Evolutionary conservation across 306 rosid species (phyloP).

Genomic region (Prosopis cineraria): DNA sequence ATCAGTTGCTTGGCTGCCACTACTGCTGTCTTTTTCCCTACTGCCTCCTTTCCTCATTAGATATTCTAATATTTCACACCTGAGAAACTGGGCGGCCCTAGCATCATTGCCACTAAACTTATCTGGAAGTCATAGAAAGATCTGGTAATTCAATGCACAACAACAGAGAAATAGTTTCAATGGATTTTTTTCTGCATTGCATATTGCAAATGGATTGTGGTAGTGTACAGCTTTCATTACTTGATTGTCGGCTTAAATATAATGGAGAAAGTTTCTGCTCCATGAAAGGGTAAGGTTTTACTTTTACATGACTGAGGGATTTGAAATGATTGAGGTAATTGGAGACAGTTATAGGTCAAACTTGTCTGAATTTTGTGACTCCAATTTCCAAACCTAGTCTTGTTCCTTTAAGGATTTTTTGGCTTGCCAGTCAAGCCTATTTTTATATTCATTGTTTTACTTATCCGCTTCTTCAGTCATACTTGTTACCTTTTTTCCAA

Average conservation of each 20-base stretch:
- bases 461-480: neutral
- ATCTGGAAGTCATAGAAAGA: neutral
- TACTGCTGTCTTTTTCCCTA: neutral
- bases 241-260: neutral
- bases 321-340: constrained; percentile 20
- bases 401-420: neutral
- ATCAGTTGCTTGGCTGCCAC: neutral
- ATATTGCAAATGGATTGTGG: neutral
- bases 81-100: neutral
- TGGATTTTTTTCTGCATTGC: neutral
- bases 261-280: neutral
- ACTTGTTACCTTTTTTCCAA: neutral
- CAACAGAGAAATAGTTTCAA: neutral
- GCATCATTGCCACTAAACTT: neutral
- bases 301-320: constrained; percentile 16
- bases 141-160: neutral
- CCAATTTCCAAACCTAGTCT: neutral
- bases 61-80: neutral
- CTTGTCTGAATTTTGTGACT: constrained; percentile 5
- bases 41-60: neutral
- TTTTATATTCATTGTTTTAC: neutral
- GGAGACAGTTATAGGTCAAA: neutral
- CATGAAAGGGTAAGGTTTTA: constrained; percentile 11
- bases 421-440: neutral
- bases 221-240: constrained; percentile 12